phyloP scores from a whole-genome alignment of 176 grass and related monocot species.

The Triticum timopheevii region DNA sequence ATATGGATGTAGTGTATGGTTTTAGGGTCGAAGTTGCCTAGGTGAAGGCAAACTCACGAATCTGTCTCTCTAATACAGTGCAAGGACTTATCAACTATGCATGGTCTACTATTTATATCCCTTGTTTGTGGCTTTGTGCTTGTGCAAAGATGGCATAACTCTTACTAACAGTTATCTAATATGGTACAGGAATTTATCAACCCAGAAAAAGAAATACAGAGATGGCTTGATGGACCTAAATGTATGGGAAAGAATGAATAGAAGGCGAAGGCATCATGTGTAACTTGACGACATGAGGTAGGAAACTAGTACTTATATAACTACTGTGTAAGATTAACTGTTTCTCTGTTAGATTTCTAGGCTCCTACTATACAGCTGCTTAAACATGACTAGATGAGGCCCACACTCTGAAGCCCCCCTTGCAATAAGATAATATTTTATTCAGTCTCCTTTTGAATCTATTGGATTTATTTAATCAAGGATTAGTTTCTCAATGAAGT shows the following conservation, averaged over 20 bases:
- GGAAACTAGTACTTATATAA: constrained; percentile 20
- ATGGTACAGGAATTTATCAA: background rate
- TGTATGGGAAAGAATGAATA: background rate
- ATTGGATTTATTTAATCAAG: constrained; percentile 9
- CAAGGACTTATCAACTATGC: background rate
- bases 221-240: background rate
- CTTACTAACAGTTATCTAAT: background rate
- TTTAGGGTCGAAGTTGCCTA: constrained; percentile 6
- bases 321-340: background rate
- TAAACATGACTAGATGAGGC: constrained; percentile 30
- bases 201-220: background rate
- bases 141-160: background rate
- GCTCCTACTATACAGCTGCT: background rate
- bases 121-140: constrained; percentile 25
- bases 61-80: background rate
- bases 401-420: background rate
- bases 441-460: constrained; percentile 17
- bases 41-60: background rate
- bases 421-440: constrained; percentile 8
- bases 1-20: constrained; percentile 29
- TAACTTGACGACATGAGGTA: constrained; percentile 5
- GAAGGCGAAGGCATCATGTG: background rate
- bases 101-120: background rate
- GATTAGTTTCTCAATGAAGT: constrained; percentile 15
- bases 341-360: background rate